Base-by-base conservation (phyloP, 2,329 filamentous ascomycete genomes). In the Akanthomyces dipterigenus region DNA sequence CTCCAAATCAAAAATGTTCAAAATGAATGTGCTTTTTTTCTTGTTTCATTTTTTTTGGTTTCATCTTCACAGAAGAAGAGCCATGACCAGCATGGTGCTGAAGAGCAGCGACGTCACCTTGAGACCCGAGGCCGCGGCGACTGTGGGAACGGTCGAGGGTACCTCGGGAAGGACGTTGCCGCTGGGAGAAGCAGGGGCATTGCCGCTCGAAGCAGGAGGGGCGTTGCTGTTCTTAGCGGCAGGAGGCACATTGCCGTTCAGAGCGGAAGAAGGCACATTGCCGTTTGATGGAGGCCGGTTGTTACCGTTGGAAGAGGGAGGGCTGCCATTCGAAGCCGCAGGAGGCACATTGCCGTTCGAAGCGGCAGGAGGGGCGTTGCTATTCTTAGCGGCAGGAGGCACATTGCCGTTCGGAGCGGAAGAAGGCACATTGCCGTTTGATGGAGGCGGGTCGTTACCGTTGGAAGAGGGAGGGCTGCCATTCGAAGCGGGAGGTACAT, bases 1-100 rank as follows among this genome's bases (percentile, higher is more conserved):
- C 36, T 38, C 28, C 55, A 14, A n/a, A 22, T 18, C 34, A 20
- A 58, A 28, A 12, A 57, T 36, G 24, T 49, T 14, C 36, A 56
- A 43, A 40, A 56, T 34, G 24, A 5, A 9, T 40, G 24, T 46
- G 26, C 18, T 51, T 14, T 20, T 55, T 34, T 34, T 40, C 7
- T 7, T 46, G 16, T 20, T 7, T 22, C 5, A n/a, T n/a, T n/a
- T n/a, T n/a, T n/a, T n/a, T n/a, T n/a, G n/a, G n/a, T n/a, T n/a
- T 46, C 49, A 22, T 26, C 51, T 49, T 55, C 31, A 61, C 59
- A 61, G 43, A 55, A 61, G 42, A 43, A 55, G 31, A 50, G 40
- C 51, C 59, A 61, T 61, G 59, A 43, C 59, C 59, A 61, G 51
- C 59, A 61, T 49, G 59, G 59, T 55, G 24, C 43, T 49, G 16